Base-by-base conservation (phyloP, 768 basidiomycete species). In the Tulasnella sp. region DNA sequence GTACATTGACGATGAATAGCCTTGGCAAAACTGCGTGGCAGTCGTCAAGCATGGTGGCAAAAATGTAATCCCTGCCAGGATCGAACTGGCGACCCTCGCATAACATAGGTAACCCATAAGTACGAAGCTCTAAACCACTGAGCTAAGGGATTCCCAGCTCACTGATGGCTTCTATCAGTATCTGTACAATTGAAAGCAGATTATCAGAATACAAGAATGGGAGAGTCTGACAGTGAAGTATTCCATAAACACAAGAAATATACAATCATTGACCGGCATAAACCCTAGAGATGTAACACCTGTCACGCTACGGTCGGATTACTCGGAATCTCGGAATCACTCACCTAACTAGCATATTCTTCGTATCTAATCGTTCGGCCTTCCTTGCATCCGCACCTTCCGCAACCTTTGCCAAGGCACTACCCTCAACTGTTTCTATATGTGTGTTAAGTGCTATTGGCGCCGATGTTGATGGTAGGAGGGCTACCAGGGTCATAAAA, bases 71-170 rank as follows among this genome's bases (percentile, higher is more conserved):
- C 3, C 31, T 9, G 32, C 45, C 45, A 47, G 45, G 45, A 32
- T 47, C 45, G 45, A 47, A 47, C 45, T 47, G 45, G 37, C 32
- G 45, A 47, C 45, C 45, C 31, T 34, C 45, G n/a, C n/a, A n/a
- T n/a, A n/a, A n/a, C 37, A 34, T 47, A 34, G 32, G 45, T 47
- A 32, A 47, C 31, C 32, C 45, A 47, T 29, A 47, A 47, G 45
- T 47, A 34, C 32, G 32, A 47, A 47, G 31, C 45, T 32, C 45
- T 47, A 47, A 29, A 47, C 45, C 32, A 34, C 20, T 34, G 13
- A 31, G 37, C 45, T 34, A 15, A n/a, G n/a, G n/a, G n/a, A n/a
- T n/a, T n/a, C n/a, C n/a, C n/a, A n/a, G n/a, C n/a, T n/a, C n/a
- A n/a, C n/a, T n/a, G n/a, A n/a, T n/a, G n/a, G n/a, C n/a, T n/a